A percentile compares a stretch with the other conserved stretches of the same genome.
phyloP scores from a whole-genome alignment of 306 rosid species.

The Purshia tridentata region DNA sequence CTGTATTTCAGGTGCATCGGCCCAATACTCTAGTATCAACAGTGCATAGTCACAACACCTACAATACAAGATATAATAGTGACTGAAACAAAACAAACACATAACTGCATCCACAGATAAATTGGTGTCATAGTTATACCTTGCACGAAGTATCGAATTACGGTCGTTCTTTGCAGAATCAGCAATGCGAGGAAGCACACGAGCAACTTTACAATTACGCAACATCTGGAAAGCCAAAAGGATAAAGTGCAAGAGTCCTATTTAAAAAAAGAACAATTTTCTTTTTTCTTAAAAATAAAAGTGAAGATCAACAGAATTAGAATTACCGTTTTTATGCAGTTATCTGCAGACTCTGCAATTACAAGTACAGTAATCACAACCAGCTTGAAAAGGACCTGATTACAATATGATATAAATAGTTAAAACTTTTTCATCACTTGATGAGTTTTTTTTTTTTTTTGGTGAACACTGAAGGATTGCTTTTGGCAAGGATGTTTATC shows the following conservation, averaged over 20 bases:
- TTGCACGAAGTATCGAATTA: slow-evolving; percentile 85
- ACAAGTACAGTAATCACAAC: slow-evolving; percentile 99
- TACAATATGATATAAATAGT: slow-evolving; percentile 35
- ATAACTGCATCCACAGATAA: slow-evolving; percentile 1
- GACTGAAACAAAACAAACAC: slow-evolving; percentile 21
- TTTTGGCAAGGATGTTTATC: slow-evolving; percentile 18
- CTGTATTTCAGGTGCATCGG: slow-evolving; percentile 96
- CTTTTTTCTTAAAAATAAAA: background rate
- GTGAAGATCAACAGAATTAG: slow-evolving; percentile 13
- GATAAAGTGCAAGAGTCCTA: slow-evolving; percentile 21
- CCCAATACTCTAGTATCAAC: slow-evolving; percentile 91
- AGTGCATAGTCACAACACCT: slow-evolving; percentile 99
- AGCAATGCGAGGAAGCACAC: slow-evolving; percentile 82
- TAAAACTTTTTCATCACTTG: slow-evolving; percentile 20
- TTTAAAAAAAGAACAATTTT: background rate
- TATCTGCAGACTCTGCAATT: slow-evolving; percentile 97
- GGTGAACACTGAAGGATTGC: background rate
- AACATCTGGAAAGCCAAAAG: slow-evolving; percentile 63
- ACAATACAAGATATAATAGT: slow-evolving; percentile 24
- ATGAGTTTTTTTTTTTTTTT: background rate
- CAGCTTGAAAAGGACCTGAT: slow-evolving; percentile 98
- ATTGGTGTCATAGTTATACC: slow-evolving; percentile 45
- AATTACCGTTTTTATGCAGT: slow-evolving; percentile 94
- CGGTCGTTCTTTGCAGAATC: slow-evolving; percentile 97
- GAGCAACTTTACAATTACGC: slow-evolving; percentile 91